Evolutionary conservation across 108 stramenopile species (phyloP).

Genomic region (Licmophora abbreviata): DNA sequence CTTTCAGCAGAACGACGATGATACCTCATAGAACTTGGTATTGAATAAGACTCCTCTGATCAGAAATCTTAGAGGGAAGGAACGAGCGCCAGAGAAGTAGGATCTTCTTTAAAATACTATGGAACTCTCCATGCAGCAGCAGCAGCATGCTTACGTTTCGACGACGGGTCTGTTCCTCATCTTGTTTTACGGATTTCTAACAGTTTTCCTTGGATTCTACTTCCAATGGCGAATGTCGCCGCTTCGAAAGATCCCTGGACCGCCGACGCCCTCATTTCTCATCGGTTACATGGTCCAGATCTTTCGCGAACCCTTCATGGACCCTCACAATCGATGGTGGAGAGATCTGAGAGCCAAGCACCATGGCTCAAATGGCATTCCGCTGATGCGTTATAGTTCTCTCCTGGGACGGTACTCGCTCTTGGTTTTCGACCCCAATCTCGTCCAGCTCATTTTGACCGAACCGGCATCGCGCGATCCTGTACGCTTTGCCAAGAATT

Average conservation of each 20-base stretch:
- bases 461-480: no score
- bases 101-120: no score
- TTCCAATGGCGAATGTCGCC: conserved; percentile 4
- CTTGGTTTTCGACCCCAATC: conserved; percentile 32
- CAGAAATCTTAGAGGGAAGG: no score
- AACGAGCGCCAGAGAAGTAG: no score
- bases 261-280: conserved; percentile 12
- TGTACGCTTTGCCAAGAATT: not conserved
- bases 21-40: no score
- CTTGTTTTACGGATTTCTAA: no score
- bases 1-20: no score
- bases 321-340: conserved; percentile 46
- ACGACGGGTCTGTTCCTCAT: no score
- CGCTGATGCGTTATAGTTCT: conserved; percentile 34
- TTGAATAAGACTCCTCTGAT: no score
- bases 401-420: conserved; percentile 28
- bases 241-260: conserved; percentile 13
- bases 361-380: conserved; percentile 21
- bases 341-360: no score
- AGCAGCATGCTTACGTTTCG: no score
- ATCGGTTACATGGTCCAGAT: conserved; percentile 24
- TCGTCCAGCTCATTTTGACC: conserved; percentile 30
- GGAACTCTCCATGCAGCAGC: no score
- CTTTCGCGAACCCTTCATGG: conserved; percentile 30
- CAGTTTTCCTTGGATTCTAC: not conserved